Conservation (phyloP, 371 early-diverging fungal species). For the Zychaea mexicana region DNA sequence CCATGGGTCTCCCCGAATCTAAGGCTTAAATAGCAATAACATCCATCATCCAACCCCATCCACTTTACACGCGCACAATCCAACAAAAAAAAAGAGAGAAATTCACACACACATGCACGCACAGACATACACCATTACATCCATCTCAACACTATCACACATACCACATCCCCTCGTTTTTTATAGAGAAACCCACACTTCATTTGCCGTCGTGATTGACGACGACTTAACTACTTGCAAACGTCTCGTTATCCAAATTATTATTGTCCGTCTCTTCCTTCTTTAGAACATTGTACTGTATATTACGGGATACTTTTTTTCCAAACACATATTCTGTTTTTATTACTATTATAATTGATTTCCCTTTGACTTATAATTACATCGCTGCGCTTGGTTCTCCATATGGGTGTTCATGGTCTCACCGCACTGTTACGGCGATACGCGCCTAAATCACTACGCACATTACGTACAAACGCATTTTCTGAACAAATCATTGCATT, state of each 20-base stretch:
- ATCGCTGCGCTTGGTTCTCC: not conserved
- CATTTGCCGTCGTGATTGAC: not conserved
- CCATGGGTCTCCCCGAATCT: slow-evolving; percentile 81
- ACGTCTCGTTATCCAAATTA: not conserved
- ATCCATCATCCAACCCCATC: not conserved
- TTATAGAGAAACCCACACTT: too few species aligned
- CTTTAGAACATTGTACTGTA: not conserved
- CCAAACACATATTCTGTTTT: not conserved
- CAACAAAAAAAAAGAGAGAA: too few species aligned
- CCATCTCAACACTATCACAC: too few species aligned
- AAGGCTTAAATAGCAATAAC: not conserved
- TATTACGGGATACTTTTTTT: not conserved
- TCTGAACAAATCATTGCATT: slow-evolving; percentile 48
- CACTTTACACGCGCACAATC: too few species aligned
- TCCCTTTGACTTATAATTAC: not conserved
- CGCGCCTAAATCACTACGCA: slow-evolving; percentile 48
- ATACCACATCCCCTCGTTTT: not conserved
- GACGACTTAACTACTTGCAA: too few species aligned
- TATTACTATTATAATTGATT: too few species aligned
- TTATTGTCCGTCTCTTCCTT: not conserved
- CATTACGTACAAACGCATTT: slow-evolving; percentile 33
- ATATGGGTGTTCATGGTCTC: slow-evolving; percentile 61
- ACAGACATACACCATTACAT: not conserved
- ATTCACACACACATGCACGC: not conserved
- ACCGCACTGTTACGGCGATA: slow-evolving; percentile 51